Base-by-base conservation (phyloP, 495 filamentous ascomycete species). In the Lindgomyces ingoldianus region DNA sequence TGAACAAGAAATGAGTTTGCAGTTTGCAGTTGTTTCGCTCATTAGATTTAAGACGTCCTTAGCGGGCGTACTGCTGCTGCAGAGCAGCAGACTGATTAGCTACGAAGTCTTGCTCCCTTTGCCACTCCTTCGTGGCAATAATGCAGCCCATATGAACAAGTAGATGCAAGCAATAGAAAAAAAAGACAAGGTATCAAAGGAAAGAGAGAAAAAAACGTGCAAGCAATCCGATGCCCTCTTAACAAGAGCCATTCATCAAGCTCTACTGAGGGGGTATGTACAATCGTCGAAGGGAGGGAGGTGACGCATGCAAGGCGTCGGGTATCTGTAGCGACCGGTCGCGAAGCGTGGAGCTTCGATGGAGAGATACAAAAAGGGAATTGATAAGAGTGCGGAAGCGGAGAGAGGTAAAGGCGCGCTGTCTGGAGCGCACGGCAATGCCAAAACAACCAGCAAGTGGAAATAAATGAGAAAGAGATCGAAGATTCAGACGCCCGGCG, bases 251-350 rank as follows among this genome's bases (percentile, higher is more conserved):
- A n/a, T n/a, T n/a, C n/a, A n/a, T n/a, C n/a, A n/a, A n/a, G n/a
- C n/a, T 6, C 14, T 39, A 14, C 14, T 39, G 18, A 48, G 16
- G 44, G 39, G 41, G 44, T 60, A 60, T 60, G 27, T 62, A 53
- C 58, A 62, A 62, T 36, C 41, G 42, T 22, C 16, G 39, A 25
- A n/a, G 54, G 18, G 29, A 11, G 24, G 18, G 44, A 4, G 30
- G 30, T 51, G 57, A 60, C 47, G 30, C 30, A 21, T 52, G 41
- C 25, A 47, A 30, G 24, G 58, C 58, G 54, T 64, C 63, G 68
- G 68, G 68, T 70, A 70, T 70, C 62, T 55, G 68, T 70, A 70
- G 68, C 51, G 68, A 70, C 63, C 54, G 57, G 51, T 58, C 58
- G 55, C 52, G 57, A 70, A 64, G 60, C 55, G 41, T 25, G 27